A percentile compares a stretch with the other conserved stretches of the same genome.
Conservation (phyloP, 1,139 yeast species). For the Candida neerlandica region DNA sequence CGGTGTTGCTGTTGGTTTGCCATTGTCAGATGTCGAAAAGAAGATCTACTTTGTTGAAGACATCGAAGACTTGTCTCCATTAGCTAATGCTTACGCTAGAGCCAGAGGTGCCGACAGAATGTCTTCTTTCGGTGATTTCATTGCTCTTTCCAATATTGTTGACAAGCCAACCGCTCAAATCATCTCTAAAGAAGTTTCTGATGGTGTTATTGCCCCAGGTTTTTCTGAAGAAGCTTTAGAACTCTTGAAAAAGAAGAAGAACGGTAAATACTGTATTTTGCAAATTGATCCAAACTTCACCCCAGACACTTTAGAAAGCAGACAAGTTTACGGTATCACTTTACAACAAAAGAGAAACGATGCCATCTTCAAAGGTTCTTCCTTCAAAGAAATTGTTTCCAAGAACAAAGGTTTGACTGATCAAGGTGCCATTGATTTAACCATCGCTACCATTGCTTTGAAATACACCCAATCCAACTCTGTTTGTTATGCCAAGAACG, state of each 20-base stretch:
- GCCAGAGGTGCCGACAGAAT: constrained; percentile 99
- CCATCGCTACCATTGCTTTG: constrained; percentile 95
- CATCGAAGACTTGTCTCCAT: constrained; percentile 91
- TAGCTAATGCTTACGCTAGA: constrained; percentile 97
- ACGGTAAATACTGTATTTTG: constrained; percentile 93
- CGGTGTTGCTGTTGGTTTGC: constrained; percentile 96
- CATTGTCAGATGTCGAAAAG: constrained; percentile 87
- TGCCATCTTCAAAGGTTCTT: constrained; percentile 83
- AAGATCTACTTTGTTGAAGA: constrained; percentile 93
- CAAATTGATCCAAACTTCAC: constrained; percentile 94
- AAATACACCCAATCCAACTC: constrained; percentile 98
- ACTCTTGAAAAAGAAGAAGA: constrained; percentile 87
- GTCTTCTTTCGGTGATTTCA: constrained; percentile 98
- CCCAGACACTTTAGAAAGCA: constrained; percentile 80
- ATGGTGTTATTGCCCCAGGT: constrained; percentile 99
- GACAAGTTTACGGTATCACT: constrained; percentile 95
- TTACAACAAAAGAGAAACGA: constrained; percentile 97
- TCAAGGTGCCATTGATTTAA: constrained; percentile 89
- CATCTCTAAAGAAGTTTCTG: constrained; percentile 95
- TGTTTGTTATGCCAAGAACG: constrained; percentile 96
- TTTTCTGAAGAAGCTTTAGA: constrained; percentile 90
- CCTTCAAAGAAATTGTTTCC: constrained; percentile 91
- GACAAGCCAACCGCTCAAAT: constrained; percentile 96
- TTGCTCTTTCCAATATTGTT: constrained; percentile 93
- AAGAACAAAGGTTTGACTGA: constrained; percentile 83